Evolutionary conservation across 139 green algal species (phyloP).

Genomic region (Chlamydomonas asymmetrica): DNA sequence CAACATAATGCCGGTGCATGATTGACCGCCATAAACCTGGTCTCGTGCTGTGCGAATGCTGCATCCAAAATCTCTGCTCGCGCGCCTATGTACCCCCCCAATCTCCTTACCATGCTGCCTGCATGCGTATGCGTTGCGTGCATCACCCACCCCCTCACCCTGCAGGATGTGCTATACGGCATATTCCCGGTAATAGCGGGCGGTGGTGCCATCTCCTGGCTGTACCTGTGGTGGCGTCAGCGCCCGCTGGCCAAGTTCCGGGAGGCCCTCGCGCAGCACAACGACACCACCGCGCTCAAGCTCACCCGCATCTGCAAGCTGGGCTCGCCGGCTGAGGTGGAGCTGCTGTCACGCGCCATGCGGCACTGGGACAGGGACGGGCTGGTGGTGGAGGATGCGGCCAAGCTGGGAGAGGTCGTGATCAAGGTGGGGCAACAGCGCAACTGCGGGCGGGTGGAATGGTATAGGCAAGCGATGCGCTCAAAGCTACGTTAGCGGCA

Average conservation of each 20-base stretch:
- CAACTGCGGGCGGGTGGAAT: too few relatives aligned
- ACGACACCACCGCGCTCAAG: background rate
- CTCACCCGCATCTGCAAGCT: background rate
- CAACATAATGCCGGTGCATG: too few relatives aligned
- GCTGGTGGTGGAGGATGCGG: background rate
- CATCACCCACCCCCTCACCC: too few relatives aligned
- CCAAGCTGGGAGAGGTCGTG: conserved; percentile 25
- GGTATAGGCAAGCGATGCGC: too few relatives aligned
- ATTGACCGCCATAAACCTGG: too few relatives aligned
- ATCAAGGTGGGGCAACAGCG: conserved; percentile 41
- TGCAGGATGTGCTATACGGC: conserved; percentile 34
- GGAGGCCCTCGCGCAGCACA: background rate
- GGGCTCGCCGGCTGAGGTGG: background rate
- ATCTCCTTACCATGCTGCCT: too few relatives aligned
- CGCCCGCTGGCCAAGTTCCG: conserved; percentile 10
- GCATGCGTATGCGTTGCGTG: too few relatives aligned
- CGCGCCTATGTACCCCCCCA: too few relatives aligned
- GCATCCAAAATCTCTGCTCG: too few relatives aligned
- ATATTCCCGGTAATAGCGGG: conserved; percentile 16
- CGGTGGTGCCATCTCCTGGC: background rate
- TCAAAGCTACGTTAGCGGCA: too few relatives aligned
- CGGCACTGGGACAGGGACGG: conserved; percentile 28
- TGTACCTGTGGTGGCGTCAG: conserved; percentile 19
- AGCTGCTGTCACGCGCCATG: conserved; percentile 30
- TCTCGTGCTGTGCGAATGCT: too few relatives aligned